Percentiles rank a stretch among this genome's conserved stretches.
These are phyloP conservation scores for Dactylellina sp. DNA, from an alignment of 2,329 filamentous ascomycete species.

Conservation along the genomic window DNA sequence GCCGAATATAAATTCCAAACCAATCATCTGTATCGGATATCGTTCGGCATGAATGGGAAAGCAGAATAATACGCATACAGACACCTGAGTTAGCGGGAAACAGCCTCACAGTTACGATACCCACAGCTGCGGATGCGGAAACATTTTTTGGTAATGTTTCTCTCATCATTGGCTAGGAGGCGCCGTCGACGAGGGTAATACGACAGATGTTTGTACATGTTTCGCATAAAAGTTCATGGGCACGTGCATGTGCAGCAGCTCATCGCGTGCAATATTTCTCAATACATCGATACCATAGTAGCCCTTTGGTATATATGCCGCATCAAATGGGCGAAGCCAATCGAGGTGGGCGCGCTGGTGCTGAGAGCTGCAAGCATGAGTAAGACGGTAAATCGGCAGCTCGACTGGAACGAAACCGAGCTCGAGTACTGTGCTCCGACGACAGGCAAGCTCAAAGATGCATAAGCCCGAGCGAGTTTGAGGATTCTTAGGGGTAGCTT, in stretches of 20 bases:
- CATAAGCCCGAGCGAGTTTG: constrained; percentile 48
- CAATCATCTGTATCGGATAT: not conserved
- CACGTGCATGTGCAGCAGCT: constrained; percentile 15
- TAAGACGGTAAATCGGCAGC: constrained; percentile 48
- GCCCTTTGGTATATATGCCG: constrained; percentile 30
- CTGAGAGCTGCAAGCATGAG: constrained; percentile 39
- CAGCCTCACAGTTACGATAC: too few relatives aligned
- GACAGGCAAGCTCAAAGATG: constrained; percentile 1
- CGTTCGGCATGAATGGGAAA: constrained; percentile 2
- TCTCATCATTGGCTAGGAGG: not conserved
- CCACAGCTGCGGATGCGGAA: too few relatives aligned
- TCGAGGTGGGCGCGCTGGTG: not conserved
- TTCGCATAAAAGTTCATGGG: constrained; percentile 34
- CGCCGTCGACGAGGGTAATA: constrained; percentile 7
- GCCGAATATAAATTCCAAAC: constrained; percentile 1
- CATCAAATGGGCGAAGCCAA: constrained; percentile 22
- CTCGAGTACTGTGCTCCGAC: not conserved
- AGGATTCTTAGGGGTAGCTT: constrained; percentile 3
- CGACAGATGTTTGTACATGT: not conserved
- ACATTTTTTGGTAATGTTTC: not conserved
- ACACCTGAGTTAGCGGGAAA: too few relatives aligned
- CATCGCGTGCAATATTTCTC: constrained; percentile 34
- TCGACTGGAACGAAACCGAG: too few relatives aligned
- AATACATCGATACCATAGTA: constrained; percentile 4
- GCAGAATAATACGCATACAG: not conserved